phyloP scores from a whole-genome alignment of 2,329 filamentous ascomycete species.

The Fusarium ambrosium region DNA sequence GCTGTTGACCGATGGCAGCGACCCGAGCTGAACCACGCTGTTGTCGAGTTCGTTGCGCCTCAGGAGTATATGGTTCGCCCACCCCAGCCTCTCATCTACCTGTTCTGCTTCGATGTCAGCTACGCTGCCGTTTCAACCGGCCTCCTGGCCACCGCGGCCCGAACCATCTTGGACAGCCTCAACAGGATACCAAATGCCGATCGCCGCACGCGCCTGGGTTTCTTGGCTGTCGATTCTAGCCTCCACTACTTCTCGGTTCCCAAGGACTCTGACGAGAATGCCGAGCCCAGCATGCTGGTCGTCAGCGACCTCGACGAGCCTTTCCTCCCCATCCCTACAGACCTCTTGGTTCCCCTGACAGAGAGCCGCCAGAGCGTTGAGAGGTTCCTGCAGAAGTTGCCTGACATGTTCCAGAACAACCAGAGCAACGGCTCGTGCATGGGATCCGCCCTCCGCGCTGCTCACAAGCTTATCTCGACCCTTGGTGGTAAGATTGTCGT shows the following conservation, averaged over 20 bases:
- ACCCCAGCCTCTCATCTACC: conserved; percentile 93
- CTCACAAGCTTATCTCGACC: conserved; percentile 94
- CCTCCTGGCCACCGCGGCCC: conserved; percentile 89
- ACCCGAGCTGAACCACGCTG: conserved; percentile 93
- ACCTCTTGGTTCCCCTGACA: conserved; percentile 88
- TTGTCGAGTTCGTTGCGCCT: conserved; percentile 96
- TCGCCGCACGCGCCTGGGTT: conserved; percentile 90
- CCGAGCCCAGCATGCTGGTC: conserved; percentile 91
- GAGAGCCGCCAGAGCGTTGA: conserved; percentile 94
- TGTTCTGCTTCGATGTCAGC: conserved; percentile 96
- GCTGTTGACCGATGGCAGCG: conserved; percentile 92
- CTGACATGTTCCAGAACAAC: conserved; percentile 96
- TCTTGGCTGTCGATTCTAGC: conserved; percentile 94
- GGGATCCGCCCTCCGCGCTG: conserved; percentile 91
- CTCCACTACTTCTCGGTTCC: conserved; percentile 97
- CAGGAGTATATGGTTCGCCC: conserved; percentile 99
- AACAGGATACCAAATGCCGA: conserved; percentile 99
- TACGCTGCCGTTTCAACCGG: conserved; percentile 91
- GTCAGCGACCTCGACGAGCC: conserved; percentile 96
- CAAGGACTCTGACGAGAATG: conserved; percentile 86
- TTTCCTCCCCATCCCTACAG: conserved; percentile 92
- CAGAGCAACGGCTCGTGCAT: conserved; percentile 92
- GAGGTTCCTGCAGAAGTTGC: conserved; percentile 88
- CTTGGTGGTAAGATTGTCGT: conserved; percentile 96
- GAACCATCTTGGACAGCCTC: conserved; percentile 94